A percentile compares a stretch with the other conserved stretches of the same genome.
Conservation (phyloP, 116 monocot species). For the Dioscorea cayenensis region DNA sequence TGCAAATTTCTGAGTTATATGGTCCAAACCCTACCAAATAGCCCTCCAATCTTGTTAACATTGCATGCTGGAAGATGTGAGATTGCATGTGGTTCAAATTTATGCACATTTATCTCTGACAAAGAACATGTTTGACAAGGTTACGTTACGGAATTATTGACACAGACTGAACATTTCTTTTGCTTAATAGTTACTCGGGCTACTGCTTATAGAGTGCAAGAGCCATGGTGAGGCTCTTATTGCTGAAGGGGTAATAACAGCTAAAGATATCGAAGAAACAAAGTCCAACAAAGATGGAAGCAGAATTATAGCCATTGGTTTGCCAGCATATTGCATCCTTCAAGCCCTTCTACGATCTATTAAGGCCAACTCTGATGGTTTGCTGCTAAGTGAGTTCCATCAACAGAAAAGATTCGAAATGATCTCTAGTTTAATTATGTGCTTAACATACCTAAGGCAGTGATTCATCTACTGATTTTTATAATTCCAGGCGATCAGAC, state of each 20-base stretch:
- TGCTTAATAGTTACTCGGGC: conserved; percentile 59
- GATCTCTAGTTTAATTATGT: background rate
- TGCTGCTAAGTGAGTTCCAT: conserved; percentile 58
- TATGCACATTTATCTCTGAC: background rate
- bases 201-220: conserved; percentile 64
- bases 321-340: conserved; percentile 85
- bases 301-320: conserved; percentile 55
- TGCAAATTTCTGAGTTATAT: too few relatives aligned
- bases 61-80: too few relatives aligned
- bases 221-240: conserved; percentile 52
- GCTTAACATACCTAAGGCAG: background rate
- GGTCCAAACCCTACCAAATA: too few relatives aligned
- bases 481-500: conserved; percentile 52
- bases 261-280: conserved; percentile 53
- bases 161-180: background rate
- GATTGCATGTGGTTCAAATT: background rate
- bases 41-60: too few relatives aligned
- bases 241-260: conserved; percentile 67
- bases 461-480: background rate
- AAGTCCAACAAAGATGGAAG: conserved; percentile 43
- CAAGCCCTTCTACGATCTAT: conserved; percentile 66
- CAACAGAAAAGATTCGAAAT: background rate
- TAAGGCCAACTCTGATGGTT: conserved; percentile 48
- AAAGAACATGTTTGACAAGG: background rate
- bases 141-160: background rate